Percentiles rank a stretch among this genome's conserved stretches.
phyloP scores from a whole-genome alignment of 306 rosid species.

The Prunus mira region DNA sequence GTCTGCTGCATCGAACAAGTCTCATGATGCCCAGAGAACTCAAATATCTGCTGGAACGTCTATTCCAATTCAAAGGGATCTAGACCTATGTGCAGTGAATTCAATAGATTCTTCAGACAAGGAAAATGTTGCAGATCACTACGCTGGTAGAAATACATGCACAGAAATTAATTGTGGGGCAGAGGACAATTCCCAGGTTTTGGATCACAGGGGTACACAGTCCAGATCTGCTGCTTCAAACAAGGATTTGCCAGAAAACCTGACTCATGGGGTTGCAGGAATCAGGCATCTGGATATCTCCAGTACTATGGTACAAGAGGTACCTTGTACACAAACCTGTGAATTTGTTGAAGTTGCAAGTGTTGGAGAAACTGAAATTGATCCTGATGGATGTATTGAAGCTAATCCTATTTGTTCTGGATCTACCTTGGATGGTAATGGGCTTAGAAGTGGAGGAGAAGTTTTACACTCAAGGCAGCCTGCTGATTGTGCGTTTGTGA shows the following conservation, averaged over 20 bases:
- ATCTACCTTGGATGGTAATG: conserved; percentile 24
- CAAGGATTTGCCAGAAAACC: background rate
- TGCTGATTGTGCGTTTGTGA: conserved; percentile 42
- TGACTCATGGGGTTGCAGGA: background rate
- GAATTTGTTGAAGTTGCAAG: background rate
- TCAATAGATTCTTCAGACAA: conserved; percentile 24
- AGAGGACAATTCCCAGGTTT: conserved; percentile 28
- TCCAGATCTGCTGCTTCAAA: background rate
- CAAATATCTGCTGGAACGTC: conserved; percentile 29
- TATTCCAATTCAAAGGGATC: conserved; percentile 25
- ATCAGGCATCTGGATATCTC: background rate
- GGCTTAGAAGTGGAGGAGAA: conserved; percentile 34
- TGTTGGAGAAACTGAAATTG: conserved; percentile 15
- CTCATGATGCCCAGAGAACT: conserved; percentile 21
- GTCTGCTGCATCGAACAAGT: conserved; percentile 21
- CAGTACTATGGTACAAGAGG: background rate
- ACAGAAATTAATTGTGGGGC: conserved; percentile 24
- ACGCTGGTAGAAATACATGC: conserved; percentile 33
- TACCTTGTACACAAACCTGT: background rate
- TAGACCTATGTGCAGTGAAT: conserved; percentile 23
- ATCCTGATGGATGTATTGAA: conserved; percentile 27
- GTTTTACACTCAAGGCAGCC: conserved; percentile 28
- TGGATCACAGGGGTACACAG: conserved; percentile 12
- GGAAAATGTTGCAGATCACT: conserved; percentile 26
- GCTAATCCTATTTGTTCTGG: conserved; percentile 21